Conservation (phyloP, 2,329 filamentous ascomycete genomes). For the Aurifilum marmelostoma region DNA sequence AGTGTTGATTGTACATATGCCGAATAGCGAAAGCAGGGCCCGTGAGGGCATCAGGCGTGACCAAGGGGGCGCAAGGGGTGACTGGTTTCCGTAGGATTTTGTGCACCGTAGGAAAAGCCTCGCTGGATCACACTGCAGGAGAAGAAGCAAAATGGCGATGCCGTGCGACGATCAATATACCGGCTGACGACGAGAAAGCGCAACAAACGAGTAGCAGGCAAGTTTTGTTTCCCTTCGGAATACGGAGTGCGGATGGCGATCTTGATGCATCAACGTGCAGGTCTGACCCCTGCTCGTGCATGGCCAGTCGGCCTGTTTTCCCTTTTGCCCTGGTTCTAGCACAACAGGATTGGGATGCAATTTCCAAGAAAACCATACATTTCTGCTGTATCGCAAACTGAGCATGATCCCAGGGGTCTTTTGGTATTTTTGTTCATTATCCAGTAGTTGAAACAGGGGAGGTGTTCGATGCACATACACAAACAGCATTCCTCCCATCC, state of each 20-base stretch:
- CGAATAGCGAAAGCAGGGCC: not conserved
- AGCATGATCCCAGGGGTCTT: not conserved
- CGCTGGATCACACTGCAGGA: not conserved
- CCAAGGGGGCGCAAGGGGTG: not conserved
- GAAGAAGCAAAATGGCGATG: not conserved
- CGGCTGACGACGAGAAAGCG: conserved; percentile 2
- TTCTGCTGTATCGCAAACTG: not conserved
- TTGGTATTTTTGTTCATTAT: too few species aligned
- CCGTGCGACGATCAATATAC: conserved; percentile 8
- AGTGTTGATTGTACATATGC: not conserved
- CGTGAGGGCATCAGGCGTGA: not conserved
- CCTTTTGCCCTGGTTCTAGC: not conserved
- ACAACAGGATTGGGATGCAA: conserved; percentile 3
- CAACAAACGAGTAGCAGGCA: not conserved
- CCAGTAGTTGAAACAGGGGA: not conserved
- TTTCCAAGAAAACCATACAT: not conserved
- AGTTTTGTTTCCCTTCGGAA: conserved; percentile 8
- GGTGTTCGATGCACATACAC: not conserved
- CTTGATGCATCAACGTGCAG: conserved; percentile 7
- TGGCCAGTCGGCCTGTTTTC: not conserved
- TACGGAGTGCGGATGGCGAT: conserved; percentile 20
- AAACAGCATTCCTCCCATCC: not conserved
- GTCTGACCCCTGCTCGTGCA: conserved; percentile 7
- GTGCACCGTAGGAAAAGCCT: not conserved
- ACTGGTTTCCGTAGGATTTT: not conserved